Percentiles rank a stretch among this genome's conserved stretches.
These are phyloP conservation scores for Casuarina glauca DNA, from an alignment of 306 rosid genomes.

Conservation along the genomic window DNA sequence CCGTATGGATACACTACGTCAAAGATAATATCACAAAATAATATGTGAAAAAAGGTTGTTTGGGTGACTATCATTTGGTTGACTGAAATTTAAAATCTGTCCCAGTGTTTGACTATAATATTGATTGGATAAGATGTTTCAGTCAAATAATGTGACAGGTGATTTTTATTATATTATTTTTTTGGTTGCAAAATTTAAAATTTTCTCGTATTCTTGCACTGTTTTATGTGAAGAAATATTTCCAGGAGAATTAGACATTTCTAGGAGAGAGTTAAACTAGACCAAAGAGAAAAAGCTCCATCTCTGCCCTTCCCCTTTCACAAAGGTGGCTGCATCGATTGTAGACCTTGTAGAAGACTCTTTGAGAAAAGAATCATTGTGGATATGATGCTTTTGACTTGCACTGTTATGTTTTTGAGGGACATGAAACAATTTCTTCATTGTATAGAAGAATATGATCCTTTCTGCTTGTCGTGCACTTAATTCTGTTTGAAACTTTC, in stretches of 20 bases:
- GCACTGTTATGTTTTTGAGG: constrained; percentile 14
- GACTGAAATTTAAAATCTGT: background rate
- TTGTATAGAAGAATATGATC: background rate
- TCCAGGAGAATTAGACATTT: background rate
- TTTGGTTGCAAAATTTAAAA: too few relatives aligned
- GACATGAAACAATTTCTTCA: background rate
- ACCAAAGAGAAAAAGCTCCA: background rate
- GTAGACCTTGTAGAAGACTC: constrained; percentile 14
- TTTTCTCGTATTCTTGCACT: too few relatives aligned
- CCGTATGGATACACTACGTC: background rate
- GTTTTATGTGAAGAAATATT: background rate
- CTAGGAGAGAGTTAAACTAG: background rate
- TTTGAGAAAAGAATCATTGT: constrained; percentile 7
- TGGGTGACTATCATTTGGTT: background rate
- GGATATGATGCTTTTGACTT: constrained; percentile 15
- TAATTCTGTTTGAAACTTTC: constrained; percentile 8
- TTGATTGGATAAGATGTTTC: background rate
- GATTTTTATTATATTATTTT: background rate
- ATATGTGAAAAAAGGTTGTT: background rate
- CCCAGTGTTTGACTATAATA: background rate
- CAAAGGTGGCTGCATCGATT: background rate
- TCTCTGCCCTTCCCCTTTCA: constrained; percentile 5
- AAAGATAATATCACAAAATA: background rate
- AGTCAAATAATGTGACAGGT: background rate
- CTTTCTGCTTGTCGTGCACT: constrained; percentile 16